Evolutionary conservation across 768 basidiomycete genomes (phyloP), one percentile per base, ranked within the genome.

Genomic region (Leucocoprinus leucothites): DNA sequence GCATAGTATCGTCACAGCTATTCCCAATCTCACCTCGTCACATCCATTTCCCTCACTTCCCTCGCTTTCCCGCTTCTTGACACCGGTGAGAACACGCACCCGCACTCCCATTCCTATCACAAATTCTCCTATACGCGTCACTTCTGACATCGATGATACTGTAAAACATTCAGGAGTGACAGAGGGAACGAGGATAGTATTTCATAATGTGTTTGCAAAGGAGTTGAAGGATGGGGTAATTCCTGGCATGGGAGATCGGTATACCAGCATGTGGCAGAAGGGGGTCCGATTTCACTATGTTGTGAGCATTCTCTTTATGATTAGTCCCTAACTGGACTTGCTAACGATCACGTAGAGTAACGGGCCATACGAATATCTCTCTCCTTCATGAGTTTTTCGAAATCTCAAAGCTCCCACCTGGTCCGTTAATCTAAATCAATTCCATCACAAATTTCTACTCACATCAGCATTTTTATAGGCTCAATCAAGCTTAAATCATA

Each of bases 131-230:
- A 69, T 95, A 13, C 85, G 91, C 16, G 81, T 96, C 52, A 87
- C 97, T 13, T 95, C 93, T 7, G 95, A 98, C 62, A 88, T 98
- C 40, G 95, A 98, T 64, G 95, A 98, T 69, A 98, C 95, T 0
- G 78, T 97, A 54, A 95, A 95, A 65, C 65, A 78, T 22, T 87
- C 93, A 0, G 85, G 87, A 44, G 78, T 99, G n/a, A 63, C 87
- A 4, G 74, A 77, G 2, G 96, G 96, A 0, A 85, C 92, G 0
- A 79, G 93, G 40, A 76, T 85, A 1, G 86, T 91, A 3, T 97
- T 98, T 68, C 79, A 86, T 53, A 96, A 94, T 64, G 94, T 96
- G 0, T 98, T 99, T 58, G 93, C 93, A 14, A 87, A 87, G 62
- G 89, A 92, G 51, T 67, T 92, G 26, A 75, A 79, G 51, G 93